A percentile compares a stretch with the other conserved stretches of the same genome.
phyloP scores from a whole-genome alignment of 1,284 basidiomycete genomes.

The Leccinum fuscescens region DNA sequence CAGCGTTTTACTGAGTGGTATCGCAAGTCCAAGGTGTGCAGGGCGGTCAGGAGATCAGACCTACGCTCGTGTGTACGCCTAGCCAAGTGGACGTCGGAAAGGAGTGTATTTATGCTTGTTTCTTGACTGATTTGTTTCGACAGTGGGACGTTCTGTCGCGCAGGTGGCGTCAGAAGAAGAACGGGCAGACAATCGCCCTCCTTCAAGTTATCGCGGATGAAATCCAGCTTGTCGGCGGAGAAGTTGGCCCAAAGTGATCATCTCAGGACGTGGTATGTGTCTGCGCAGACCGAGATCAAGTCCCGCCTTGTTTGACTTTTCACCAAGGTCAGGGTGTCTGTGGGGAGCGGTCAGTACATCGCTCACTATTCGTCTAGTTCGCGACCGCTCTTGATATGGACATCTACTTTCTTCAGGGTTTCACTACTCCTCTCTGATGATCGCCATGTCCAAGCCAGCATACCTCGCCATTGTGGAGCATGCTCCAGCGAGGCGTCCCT shows the following conservation, averaged over 20 bases:
- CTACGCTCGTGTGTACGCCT: conserved; percentile 80
- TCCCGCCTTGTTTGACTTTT: conserved; percentile 66
- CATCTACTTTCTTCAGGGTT: conserved; percentile 74
- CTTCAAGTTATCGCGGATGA: conserved; percentile 85
- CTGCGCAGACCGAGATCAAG: conserved; percentile 84
- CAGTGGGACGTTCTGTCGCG: conserved; percentile 98
- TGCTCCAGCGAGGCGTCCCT: conserved; percentile 65
- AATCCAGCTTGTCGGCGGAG: conserved; percentile 89
- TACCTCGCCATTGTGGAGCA: conserved; percentile 93
- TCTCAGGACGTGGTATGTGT: conserved; percentile 95
- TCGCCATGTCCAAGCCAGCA: conserved; percentile 97
- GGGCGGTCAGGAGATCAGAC: conserved; percentile 61
- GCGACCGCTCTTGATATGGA: too few species aligned
- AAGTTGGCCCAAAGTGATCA: conserved; percentile 93
- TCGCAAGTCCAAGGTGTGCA: conserved; percentile 79
- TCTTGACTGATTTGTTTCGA: conserved; percentile 15
- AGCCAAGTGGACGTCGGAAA: conserved; percentile 53
- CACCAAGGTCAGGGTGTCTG: too few species aligned
- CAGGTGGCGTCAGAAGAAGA: conserved; percentile 95
- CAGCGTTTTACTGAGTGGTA: conserved; percentile 88
- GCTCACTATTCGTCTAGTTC: too few species aligned
- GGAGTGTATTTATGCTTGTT: not conserved
- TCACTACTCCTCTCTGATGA: conserved; percentile 98
- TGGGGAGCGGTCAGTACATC: too few species aligned
- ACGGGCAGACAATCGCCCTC: conserved; percentile 90